Evolutionary conservation across 129 eudicot genomes (phyloP), one percentile per base, ranked within the genome.

Genomic region (Silybum marianum): DNA sequence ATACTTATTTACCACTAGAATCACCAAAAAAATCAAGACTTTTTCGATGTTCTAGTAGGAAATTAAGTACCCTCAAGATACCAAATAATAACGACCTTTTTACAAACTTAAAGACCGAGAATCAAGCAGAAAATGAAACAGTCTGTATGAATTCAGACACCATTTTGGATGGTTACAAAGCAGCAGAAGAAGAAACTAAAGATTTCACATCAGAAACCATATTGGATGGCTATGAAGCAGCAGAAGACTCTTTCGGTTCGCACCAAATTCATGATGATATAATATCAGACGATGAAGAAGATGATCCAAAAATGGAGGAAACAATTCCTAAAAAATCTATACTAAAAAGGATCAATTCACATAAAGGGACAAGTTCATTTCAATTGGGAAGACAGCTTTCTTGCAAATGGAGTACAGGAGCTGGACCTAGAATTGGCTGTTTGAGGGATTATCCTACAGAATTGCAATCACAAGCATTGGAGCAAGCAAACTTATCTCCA

Each of bases 351-450:
- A 96, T 96, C 19, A 83, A 90, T 78, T 96, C 98, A 1, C 97
- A 86, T 67, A 96, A 95, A 74, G 89, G 77, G 69, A 81, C 77
- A 63, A 85, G 83, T 26, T 96, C 99, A 6, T 95, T 66, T 83
- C 97, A 95, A 77, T 77, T 95, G 75, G 99, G 99, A 3, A 84
- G 91, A 46, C 97, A 95, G 32, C 86, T 95, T 12, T 90, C 97
- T 3, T 92, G 93, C 84, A 91, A 87, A 86, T 96, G 99, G 99
- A 91, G 93, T 76, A 93, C 99, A 2, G 99, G 99, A 46, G 99
- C 97, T n/a, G 99, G 99, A 66, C 99, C 99, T 4, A 82, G 98
- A 8, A 96, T 96, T 7, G 97, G 99, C 19, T 96, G 97, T 34
- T 60, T 96, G 77, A 84, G 98, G 79, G 99, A 93, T 76, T 96